Evolutionary conservation across 2,329 filamentous ascomycete genomes (phyloP), one percentile per base, ranked within the genome.

Genomic region (Didymella sp.): DNA sequence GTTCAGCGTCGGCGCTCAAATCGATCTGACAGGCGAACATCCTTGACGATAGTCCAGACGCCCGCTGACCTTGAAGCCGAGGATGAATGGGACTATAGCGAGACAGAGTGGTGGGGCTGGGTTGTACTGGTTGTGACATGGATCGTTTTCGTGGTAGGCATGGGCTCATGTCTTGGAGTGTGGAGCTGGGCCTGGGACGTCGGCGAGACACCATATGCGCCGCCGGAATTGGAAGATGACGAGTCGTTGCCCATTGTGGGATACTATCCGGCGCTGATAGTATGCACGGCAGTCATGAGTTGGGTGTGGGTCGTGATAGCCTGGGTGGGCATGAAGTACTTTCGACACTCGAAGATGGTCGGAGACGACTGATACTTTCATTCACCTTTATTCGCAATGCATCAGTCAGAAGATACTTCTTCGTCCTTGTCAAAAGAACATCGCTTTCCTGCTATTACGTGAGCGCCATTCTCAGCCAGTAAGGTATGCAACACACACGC

Each of bases 141-240:
- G 95, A 80, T 96, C 41, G 92, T 97, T 24, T 98, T 99, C 74
- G 92, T 98, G 19, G 87, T 95, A 0, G 95, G 95, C 28, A 98
- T 99, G 90, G 95, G 95, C 50, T 96, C 91, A 47, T 97, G 92
- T 75, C 84, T 98, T 42, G 94, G 90, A 21, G 87, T 98, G 21
- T 99, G 95, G 95, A 95, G 89, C 76, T 99, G 95, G 95, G 95
- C 95, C 2, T 99, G 95, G 95, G 94, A 98, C 79, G 94, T 98
- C 2, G 94, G 94, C 42, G 92, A 94, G 76, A 97, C 92, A 30
- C 94, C 94, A 0, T 96, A 96, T 77, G 94, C 94, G 51, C 94
- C 94, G 47, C 94, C 94, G 3, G 94, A 98, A 78, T 82, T 98
- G 40, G 93, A 97, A 76, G 92, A 98, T 76, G 95, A 99, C 77